Percentiles rank a stretch among this genome's conserved stretches.
Evolutionary conservation across 306 rosid genomes (phyloP).

Genomic region (Gynostemma pentaphyllum): DNA sequence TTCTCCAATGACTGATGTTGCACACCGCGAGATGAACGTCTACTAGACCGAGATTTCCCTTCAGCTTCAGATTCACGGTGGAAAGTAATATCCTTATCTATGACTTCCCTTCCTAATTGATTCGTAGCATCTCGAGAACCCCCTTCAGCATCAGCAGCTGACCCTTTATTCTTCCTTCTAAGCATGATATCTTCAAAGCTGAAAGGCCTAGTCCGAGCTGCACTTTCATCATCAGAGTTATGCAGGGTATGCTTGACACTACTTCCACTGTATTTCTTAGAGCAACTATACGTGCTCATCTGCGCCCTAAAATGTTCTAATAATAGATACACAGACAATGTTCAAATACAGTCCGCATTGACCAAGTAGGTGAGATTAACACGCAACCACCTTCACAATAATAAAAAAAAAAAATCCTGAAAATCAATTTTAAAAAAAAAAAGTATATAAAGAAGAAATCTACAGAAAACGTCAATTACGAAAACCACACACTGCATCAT

Average conservation of each 20-base stretch:
- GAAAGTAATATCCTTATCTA: conserved; percentile 26
- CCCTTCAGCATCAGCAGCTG: conserved; percentile 31
- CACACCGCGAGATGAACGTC: conserved; percentile 21
- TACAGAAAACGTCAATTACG: neutral
- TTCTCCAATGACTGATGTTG: conserved; percentile 28
- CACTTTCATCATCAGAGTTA: conserved; percentile 45
- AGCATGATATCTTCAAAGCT: conserved; percentile 73
- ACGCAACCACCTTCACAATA: neutral
- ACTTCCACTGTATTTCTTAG: conserved; percentile 30
- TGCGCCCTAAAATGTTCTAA: conserved; percentile 15
- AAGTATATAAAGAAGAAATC: neutral
- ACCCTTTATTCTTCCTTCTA: conserved; percentile 48
- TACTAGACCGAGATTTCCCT: conserved; percentile 9
- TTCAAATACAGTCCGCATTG: neutral
- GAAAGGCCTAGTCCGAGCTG: conserved; percentile 89
- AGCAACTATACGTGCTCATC: conserved; percentile 43
- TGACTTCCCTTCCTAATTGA: conserved; percentile 18
- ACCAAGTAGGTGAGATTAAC: neutral
- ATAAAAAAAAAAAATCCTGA: conserved; percentile 1
- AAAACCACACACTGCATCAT: neutral
- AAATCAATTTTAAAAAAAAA: neutral
- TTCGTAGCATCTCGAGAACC: conserved; percentile 20
- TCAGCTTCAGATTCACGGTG: conserved; percentile 26
- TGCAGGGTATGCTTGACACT: conserved; percentile 19
- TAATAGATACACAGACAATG: neutral